These are phyloP conservation scores for Xylariaceae sp. DNA, from an alignment of 2,329 filamentous ascomycete species.

Conservation along the genomic window DNA sequence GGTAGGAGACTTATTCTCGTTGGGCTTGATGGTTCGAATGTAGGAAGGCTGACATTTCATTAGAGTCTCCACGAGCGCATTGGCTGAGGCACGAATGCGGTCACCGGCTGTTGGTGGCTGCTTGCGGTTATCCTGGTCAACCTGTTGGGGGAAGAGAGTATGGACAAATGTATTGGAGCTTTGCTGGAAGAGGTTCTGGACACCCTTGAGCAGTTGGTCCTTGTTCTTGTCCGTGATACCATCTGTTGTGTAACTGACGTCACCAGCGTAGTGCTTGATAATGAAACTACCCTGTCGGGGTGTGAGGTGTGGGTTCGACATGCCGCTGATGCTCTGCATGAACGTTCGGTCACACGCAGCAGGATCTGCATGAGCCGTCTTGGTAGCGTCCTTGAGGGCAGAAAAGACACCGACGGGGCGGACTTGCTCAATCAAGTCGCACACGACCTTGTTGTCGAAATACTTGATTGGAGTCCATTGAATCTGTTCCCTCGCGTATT, in stretches of 20 bases:
- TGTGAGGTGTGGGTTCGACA: conserved; percentile 87
- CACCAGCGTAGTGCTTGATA: conserved; percentile 97
- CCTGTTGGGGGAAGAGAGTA: conserved; percentile 82
- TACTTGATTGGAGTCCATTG: conserved; percentile 99
- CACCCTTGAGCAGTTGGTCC: conserved; percentile 90
- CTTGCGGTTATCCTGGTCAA: conserved; percentile 93
- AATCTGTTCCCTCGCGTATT: conserved; percentile 93
- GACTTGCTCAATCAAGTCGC: conserved; percentile 90
- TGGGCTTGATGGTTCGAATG: conserved; percentile 98
- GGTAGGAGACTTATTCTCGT: conserved; percentile 93
- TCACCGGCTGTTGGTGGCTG: conserved; percentile 93
- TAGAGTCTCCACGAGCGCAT: conserved; percentile 87
- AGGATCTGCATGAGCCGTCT: conserved; percentile 95
- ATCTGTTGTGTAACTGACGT: conserved; percentile 89
- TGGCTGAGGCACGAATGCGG: conserved; percentile 91
- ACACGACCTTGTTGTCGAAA: conserved; percentile 99
- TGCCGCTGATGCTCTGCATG: conserved; percentile 85
- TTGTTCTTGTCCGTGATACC: conserved; percentile 99
- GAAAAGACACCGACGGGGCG: conserved; percentile 90
- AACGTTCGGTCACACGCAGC: conserved; percentile 93
- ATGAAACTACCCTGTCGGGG: conserved; percentile 94
- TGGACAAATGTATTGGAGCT: conserved; percentile 86
- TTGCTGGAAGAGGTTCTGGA: conserved; percentile 79
- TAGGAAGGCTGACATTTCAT: conserved; percentile 98
- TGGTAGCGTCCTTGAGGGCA: conserved; percentile 94